Evolutionary conservation across 345 rosid species (phyloP).

Genomic region (Clausena lansium): DNA sequence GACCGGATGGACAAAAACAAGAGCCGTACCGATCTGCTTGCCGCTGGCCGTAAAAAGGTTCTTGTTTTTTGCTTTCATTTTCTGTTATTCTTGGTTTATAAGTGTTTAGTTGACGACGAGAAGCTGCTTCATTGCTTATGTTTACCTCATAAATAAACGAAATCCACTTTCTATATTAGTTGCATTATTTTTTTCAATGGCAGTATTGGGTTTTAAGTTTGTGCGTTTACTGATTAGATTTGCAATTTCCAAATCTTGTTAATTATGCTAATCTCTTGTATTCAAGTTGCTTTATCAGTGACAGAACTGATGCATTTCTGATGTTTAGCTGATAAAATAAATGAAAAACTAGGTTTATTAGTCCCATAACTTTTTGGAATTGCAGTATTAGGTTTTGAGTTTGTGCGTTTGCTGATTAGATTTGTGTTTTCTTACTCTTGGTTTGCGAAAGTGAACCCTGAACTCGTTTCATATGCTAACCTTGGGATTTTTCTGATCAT

Average conservation of each 20-base stretch:
- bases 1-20: constrained; percentile 88
- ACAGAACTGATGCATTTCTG: background rate
- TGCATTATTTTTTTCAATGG: background rate
- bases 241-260: background rate
- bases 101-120: background rate
- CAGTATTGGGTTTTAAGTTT: background rate
- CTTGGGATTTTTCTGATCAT: no score
- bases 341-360: background rate
- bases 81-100: background rate
- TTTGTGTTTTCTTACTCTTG: no score
- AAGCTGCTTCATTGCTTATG: background rate
- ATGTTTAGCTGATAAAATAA: no score
- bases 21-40: constrained; percentile 80
- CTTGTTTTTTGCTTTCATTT: background rate
- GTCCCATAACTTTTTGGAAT: no score
- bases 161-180: background rate
- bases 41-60: constrained; percentile 96
- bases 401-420: no score
- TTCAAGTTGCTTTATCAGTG: background rate
- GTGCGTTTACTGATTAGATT: background rate
- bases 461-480: no score
- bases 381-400: no score
- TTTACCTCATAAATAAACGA: background rate
- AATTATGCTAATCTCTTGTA: background rate
- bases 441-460: no score